Percentiles rank a stretch among this genome's conserved stretches.
phyloP scores from a whole-genome alignment of 495 filamentous ascomycete species.

The Daldinia decipiens region DNA sequence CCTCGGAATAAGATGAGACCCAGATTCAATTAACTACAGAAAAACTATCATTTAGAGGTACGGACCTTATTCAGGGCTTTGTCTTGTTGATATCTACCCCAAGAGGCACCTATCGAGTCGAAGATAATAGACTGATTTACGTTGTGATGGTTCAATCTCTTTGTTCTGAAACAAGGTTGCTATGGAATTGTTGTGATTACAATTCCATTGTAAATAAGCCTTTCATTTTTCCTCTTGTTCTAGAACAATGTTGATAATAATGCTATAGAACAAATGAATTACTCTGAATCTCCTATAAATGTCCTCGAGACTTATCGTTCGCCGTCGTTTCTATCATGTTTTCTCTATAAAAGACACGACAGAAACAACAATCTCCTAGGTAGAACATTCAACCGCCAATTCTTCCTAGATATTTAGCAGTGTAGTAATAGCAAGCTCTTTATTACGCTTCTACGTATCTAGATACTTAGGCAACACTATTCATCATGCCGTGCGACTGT shows the following conservation, averaged over 20 bases:
- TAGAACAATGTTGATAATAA: constrained; percentile 13
- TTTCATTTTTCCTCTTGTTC: neutral
- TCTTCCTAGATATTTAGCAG: constrained; percentile 11
- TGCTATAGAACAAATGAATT: neutral
- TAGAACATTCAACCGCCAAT: neutral
- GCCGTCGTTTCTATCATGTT: neutral
- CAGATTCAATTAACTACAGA: neutral
- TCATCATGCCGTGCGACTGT: constrained; percentile 38
- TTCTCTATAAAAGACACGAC: constrained; percentile 7
- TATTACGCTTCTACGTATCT: constrained; percentile 5
- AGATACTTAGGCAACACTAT: neutral
- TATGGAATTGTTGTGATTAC: constrained; percentile 9
- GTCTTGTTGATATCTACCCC: neutral
- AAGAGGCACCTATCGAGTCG: neutral
- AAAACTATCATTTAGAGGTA: neutral
- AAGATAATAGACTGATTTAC: neutral
- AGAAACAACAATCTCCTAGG: constrained; percentile 2
- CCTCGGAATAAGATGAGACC: neutral
- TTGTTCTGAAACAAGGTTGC: constrained; percentile 8
- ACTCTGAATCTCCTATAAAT: neutral
- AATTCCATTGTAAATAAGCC: constrained; percentile 12
- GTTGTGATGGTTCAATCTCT: neutral
- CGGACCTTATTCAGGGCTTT: neutral
- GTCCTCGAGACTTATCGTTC: neutral
- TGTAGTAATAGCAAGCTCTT: constrained; percentile 8